Percentiles rank a stretch among this genome's conserved stretches.
Conservation (phyloP, 257 asterid species). For the Sherardia arvensis region DNA sequence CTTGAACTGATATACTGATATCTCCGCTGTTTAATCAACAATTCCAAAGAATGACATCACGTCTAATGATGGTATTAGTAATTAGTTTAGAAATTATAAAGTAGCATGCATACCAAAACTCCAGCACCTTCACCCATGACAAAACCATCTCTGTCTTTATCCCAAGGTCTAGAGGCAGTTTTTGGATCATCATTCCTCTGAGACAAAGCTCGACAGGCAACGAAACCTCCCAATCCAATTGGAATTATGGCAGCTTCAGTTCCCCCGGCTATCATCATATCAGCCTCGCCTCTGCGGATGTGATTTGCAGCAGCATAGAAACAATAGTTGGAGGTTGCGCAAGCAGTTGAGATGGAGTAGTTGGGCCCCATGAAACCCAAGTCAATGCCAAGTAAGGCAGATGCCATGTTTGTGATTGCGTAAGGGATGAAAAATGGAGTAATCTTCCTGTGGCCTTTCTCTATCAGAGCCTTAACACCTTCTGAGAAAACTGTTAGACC, state of each 20-base stretch:
- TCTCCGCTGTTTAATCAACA: no score
- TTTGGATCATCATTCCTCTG: slow-evolving; percentile 86
- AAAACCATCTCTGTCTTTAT: slow-evolving; percentile 77
- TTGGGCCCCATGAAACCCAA: slow-evolving; percentile 93
- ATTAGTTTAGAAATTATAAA: not conserved
- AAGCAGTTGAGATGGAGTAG: slow-evolving; percentile 91
- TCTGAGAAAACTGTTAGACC: slow-evolving; percentile 84
- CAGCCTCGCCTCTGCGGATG: slow-evolving; percentile 97
- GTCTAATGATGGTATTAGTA: not conserved
- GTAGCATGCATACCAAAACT: slow-evolving; percentile 45
- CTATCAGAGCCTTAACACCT: slow-evolving; percentile 75
- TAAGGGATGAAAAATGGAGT: slow-evolving; percentile 92
- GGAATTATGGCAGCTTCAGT: slow-evolving; percentile 95
- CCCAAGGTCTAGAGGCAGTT: slow-evolving; percentile 95
- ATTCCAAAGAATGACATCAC: not conserved
- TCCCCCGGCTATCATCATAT: slow-evolving; percentile 87
- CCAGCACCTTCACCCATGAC: slow-evolving; percentile 98
- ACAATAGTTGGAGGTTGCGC: slow-evolving; percentile 93
- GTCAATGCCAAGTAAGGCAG: slow-evolving; percentile 90
- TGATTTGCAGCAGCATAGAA: slow-evolving; percentile 94
- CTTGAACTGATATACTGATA: not conserved
- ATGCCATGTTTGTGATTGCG: slow-evolving; percentile 88
- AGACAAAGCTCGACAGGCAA: slow-evolving; percentile 90
- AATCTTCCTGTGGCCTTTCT: slow-evolving; percentile 72
- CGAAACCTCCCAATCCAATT: slow-evolving; percentile 90